Percentiles rank a stretch among this genome's conserved stretches.
phyloP scores from a whole-genome alignment of 768 basidiomycete genomes.

The Lyophyllum decastes region DNA sequence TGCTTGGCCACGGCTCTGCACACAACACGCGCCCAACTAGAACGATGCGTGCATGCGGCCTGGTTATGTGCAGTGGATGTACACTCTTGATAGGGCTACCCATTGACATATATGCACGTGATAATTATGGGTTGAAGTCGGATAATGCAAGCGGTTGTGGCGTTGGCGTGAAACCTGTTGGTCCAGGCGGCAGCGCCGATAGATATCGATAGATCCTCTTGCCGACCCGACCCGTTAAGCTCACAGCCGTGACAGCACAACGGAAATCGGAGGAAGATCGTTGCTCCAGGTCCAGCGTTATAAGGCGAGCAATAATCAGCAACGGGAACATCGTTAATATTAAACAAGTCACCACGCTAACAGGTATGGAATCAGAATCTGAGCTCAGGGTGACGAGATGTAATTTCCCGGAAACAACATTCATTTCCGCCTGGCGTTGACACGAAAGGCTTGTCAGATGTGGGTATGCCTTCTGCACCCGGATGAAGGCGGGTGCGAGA shows the following conservation, averaged over 20 bases:
- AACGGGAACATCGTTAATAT: not conserved
- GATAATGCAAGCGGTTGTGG: too few relatives aligned
- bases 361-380: not conserved
- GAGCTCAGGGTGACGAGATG: not conserved
- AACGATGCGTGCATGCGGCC: too few relatives aligned
- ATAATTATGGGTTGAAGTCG: too few relatives aligned
- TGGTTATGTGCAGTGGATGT: too few relatives aligned
- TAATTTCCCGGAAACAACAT: not conserved
- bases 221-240: not conserved
- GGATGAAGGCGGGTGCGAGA: not conserved
- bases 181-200: not conserved
- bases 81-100: too few relatives aligned
- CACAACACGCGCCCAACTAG: too few relatives aligned
- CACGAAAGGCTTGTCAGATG: not conserved
- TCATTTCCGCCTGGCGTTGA: conserved; percentile 3
- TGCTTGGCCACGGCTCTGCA: too few relatives aligned
- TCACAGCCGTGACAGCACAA: not conserved
- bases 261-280: not conserved
- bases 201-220: too few relatives aligned
- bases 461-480: not conserved
- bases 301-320: not conserved
- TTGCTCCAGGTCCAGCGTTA: not conserved
- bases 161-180: not conserved
- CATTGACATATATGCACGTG: too few relatives aligned
- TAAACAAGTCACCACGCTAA: not conserved